Percentiles rank a stretch among this genome's conserved stretches.
Evolutionary conservation across 2,329 filamentous ascomycete genomes (phyloP).

Genomic region (Eutypa lata): DNA sequence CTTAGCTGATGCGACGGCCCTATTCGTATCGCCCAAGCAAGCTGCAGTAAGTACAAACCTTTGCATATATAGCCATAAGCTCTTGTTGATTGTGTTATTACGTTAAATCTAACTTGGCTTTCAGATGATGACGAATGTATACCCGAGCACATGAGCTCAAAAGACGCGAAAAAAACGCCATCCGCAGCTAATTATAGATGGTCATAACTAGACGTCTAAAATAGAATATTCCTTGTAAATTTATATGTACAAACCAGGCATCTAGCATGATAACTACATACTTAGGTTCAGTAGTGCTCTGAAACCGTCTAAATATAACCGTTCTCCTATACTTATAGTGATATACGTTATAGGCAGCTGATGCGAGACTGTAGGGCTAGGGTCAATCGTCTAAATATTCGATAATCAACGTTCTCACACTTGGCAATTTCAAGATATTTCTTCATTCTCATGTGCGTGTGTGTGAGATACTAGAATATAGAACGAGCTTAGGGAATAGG

Average conservation of each 20-base stretch:
- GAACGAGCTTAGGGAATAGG: too few relatives aligned
- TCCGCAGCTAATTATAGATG: not conserved
- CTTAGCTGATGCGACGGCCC: constrained; percentile 76
- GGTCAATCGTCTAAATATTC: not conserved
- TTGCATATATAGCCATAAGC: constrained; percentile 1
- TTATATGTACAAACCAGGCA: too few relatives aligned
- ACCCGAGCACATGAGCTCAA: constrained; percentile 23
- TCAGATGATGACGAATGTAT: constrained; percentile 36
- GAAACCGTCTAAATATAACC: too few relatives aligned
- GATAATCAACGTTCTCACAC: not conserved
- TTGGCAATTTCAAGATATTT: too few relatives aligned
- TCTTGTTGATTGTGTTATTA: not conserved
- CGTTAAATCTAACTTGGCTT: not conserved
- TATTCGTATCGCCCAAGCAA: constrained; percentile 86
- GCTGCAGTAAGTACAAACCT: constrained; percentile 59
- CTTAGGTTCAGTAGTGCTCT: too few relatives aligned
- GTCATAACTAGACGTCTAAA: not conserved
- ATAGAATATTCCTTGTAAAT: not conserved
- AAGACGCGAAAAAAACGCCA: not conserved
- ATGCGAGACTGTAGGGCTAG: too few relatives aligned
- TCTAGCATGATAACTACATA: too few relatives aligned
- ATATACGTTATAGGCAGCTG: too few relatives aligned
- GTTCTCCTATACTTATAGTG: too few relatives aligned
- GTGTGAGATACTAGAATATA: too few relatives aligned
- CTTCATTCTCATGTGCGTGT: too few relatives aligned